Evolutionary conservation across 306 rosid genomes (phyloP).

Genomic region (Vigna hirtella): DNA sequence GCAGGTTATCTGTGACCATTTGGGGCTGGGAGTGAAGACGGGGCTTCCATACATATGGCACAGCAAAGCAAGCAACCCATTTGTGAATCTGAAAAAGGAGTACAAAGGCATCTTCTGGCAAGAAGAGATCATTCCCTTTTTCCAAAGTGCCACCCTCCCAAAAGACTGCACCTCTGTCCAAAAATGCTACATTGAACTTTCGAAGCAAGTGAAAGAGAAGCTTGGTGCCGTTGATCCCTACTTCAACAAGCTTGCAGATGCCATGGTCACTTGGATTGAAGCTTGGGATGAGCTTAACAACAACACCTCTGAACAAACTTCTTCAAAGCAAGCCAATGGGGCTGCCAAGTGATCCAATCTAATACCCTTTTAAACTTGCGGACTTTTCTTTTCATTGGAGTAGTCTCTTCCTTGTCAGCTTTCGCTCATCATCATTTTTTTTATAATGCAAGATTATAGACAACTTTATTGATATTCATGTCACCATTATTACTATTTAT

Average conservation of each 20-base stretch:
- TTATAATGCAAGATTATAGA: slow-evolving; percentile 39
- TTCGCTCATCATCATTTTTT: slow-evolving; percentile 27
- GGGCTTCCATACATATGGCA: slow-evolving; percentile 96
- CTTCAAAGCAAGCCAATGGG: slow-evolving; percentile 50
- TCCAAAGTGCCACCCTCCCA: slow-evolving; percentile 70
- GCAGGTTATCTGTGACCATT: slow-evolving; percentile 87
- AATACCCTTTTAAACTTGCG: background rate
- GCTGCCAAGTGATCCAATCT: slow-evolving; percentile 52
- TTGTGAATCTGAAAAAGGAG: slow-evolving; percentile 86
- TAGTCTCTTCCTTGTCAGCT: slow-evolving; percentile 33
- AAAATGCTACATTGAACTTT: slow-evolving; percentile 84
- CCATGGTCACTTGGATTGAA: slow-evolving; percentile 94
- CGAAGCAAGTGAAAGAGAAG: slow-evolving; percentile 79
- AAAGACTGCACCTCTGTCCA: slow-evolving; percentile 76
- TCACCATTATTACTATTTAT: slow-evolving; percentile 31
- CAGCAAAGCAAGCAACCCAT: slow-evolving; percentile 98
- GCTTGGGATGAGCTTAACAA: slow-evolving; percentile 89
- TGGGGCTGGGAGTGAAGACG: slow-evolving; percentile 83
- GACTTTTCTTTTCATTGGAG: slow-evolving; percentile 22
- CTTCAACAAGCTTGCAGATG: slow-evolving; percentile 77
- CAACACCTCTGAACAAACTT: slow-evolving; percentile 49
- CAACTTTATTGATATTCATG: slow-evolving; percentile 44
- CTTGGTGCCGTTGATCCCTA: slow-evolving; percentile 71
- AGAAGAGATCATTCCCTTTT: slow-evolving; percentile 86
- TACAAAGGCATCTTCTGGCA: slow-evolving; percentile 94